Base-by-base conservation (phyloP, 352 stramenopile genomes). In the Globisporangium takayamanum region DNA sequence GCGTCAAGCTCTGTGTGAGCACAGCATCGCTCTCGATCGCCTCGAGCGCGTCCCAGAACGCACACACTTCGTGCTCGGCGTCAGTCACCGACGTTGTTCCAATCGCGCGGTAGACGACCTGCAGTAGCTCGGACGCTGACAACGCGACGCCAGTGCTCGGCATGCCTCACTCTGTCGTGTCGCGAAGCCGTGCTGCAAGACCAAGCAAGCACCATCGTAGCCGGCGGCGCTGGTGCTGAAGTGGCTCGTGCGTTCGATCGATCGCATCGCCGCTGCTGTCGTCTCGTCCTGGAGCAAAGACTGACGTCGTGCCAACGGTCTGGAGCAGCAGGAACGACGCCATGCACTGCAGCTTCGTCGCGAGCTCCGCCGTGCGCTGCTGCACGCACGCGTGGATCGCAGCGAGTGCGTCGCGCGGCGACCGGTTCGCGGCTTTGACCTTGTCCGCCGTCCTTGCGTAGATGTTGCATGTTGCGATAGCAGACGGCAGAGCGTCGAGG, bases 271-370 rank as follows among this genome's bases (percentile, higher is more conserved):
- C 2, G 7, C 33, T 25, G n/a, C 7, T 36, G 28, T 20, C 12
- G 6, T 50, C 18, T 4, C 47, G 1, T 41, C 28, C 14, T 45
- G 42, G 26, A 18, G 41, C 41, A 47, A 47, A 47, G 15, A 47
- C 15, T 4, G 14, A 6, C 12, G 41, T 47, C 4, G 36, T 61
- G 26, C 42, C 46, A 14, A 57, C 44, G 15, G 57, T 53, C 14
- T 64, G 62, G 37, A 68, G 39, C 2, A 45, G 42, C n/a, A 68
- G n/a, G 7, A 68, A 61, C 16, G 57, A 64, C 20, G 46, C 49
- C 37, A 60, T 51, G 51, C 62, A 68, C 8, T 54, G 62, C 22
- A 64, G 6, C 20, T 41, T 58, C 6, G 37, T 22, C 6, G 42
- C 28, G 22, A 59, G 33, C 26, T 53, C 50, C 8, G 8, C 5